Conservation (phyloP, 23 red algal genomes). For the Gracilariopsis chorda region DNA sequence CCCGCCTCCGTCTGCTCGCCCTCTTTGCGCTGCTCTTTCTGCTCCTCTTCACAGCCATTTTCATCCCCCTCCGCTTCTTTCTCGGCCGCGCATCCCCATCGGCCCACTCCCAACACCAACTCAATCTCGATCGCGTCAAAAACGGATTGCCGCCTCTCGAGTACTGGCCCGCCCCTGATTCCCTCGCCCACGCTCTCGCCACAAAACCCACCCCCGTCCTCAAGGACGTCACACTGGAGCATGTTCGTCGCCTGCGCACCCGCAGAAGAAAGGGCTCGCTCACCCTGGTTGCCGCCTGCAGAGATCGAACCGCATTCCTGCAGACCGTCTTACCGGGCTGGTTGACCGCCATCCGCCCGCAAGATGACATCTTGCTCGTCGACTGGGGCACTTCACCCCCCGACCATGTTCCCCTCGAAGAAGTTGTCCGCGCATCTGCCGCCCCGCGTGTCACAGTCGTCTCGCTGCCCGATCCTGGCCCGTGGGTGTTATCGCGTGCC, state of each 20-base stretch:
- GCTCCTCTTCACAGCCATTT: conserved; percentile 21
- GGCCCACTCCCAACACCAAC: neutral
- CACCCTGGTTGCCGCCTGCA: conserved; percentile 49
- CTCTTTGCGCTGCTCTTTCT: conserved; percentile 30
- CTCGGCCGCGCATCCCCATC: neutral
- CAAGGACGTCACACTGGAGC: neutral
- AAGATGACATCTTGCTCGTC: conserved; percentile 65
- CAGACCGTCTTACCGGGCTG: conserved; percentile 58
- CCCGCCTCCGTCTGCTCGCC: neutral
- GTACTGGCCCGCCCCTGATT: conserved; percentile 35
- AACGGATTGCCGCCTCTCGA: neutral
- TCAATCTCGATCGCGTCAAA: conserved; percentile 40
- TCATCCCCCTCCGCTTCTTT: conserved; percentile 27
- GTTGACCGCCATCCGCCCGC: neutral
- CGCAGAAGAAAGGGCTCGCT: conserved; percentile 15
- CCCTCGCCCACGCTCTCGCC: neutral
- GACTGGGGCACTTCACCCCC: conserved; percentile 63
- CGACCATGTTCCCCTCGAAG: conserved; percentile 51
- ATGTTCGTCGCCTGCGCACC: conserved; percentile 13
- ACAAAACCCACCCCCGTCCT: conserved; percentile 14
- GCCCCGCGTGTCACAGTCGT: conserved; percentile 37
- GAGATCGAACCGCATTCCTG: conserved; percentile 58
- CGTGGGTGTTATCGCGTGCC: conserved; percentile 52
- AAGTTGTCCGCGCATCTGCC: conserved; percentile 23
- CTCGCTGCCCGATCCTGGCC: conserved; percentile 19